Evolutionary conservation across 1,139 yeast species (phyloP).

Genomic region (Geotrichum australiense): DNA sequence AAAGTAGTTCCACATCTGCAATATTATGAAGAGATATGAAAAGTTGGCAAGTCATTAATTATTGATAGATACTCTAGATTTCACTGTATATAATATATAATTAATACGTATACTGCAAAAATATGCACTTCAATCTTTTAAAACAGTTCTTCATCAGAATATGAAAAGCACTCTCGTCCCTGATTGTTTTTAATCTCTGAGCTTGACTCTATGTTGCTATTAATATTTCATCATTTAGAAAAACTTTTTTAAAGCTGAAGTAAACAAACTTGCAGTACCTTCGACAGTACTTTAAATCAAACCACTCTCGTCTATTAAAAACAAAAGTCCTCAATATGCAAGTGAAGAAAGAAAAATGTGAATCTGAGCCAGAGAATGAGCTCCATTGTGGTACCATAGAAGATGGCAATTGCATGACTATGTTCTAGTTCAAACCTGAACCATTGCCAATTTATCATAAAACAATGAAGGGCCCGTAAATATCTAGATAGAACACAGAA

Average conservation of each 20-base stretch:
- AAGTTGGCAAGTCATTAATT: no score
- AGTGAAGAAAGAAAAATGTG: slow-evolving; percentile 11
- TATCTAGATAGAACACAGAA: slow-evolving; percentile 5
- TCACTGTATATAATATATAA: no score
- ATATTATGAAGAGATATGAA: no score
- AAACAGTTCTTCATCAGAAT: slow-evolving; percentile 13
- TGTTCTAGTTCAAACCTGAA: slow-evolving; percentile 12
- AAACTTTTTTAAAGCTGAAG: no score
- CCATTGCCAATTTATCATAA: background rate
- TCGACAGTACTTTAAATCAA: slow-evolving; percentile 10
- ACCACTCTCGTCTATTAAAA: background rate
- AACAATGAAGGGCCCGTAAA: slow-evolving; percentile 1
- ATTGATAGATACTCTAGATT: no score
- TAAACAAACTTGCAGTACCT: slow-evolving; percentile 10
- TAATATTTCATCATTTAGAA: slow-evolving; percentile 16
- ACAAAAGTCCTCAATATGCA: slow-evolving; percentile 8
- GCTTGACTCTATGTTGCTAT: slow-evolving; percentile 19
- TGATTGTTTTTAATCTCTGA: slow-evolving; percentile 14
- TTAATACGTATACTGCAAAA: no score
- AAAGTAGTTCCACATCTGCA: no score
- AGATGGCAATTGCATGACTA: slow-evolving; percentile 17
- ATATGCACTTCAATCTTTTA: no score
- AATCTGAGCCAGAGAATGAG: slow-evolving; percentile 16
- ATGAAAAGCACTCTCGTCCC: slow-evolving; percentile 16
- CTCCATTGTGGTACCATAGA: slow-evolving; percentile 18